phyloP scores from a whole-genome alignment of 1,284 basidiomycete species.

The Testicularia cyperi region DNA sequence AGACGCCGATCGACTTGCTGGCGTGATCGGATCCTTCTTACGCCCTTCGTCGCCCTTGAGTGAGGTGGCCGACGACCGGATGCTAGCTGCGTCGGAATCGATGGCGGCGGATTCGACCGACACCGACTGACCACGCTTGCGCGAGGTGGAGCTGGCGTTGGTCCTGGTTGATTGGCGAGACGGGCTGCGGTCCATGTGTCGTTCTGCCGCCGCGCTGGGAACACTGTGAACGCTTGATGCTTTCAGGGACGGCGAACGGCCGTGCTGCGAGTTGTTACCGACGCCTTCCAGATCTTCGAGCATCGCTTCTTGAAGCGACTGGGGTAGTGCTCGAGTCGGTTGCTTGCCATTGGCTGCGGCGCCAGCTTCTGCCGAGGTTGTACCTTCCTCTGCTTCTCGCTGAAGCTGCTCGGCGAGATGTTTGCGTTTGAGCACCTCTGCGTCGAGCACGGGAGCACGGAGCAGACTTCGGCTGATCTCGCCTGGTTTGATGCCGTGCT shows the following conservation, averaged over 20 bases:
- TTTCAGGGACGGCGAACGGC: conserved; percentile 19
- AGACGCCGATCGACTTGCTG: conserved; percentile 5
- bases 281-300: conserved; percentile 44
- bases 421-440: conserved; percentile 31
- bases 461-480: conserved; percentile 39
- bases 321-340: conserved; percentile 27
- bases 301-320: conserved; percentile 54
- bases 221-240: conserved; percentile 15
- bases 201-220: neutral
- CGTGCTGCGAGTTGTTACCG: conserved; percentile 6
- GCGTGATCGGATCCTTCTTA: too few relatives aligned
- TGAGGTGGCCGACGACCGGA: neutral
- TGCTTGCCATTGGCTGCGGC: too few relatives aligned
- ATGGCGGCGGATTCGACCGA: conserved; percentile 1
- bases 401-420: conserved; percentile 30
- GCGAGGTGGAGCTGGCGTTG: conserved; percentile 2
- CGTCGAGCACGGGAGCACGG: conserved; percentile 35
- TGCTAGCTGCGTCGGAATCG: neutral
- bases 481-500: conserved; percentile 43
- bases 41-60: too few relatives aligned
- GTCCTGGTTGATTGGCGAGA: conserved; percentile 18
- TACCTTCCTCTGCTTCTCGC: conserved; percentile 14
- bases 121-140: conserved; percentile 19
- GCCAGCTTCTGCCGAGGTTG: too few relatives aligned
- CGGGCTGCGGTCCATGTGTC: conserved; percentile 23